A percentile compares a stretch with the other conserved stretches of the same genome.
These are phyloP conservation scores for Wickerhamomyces canadensis DNA, from an alignment of 805 yeast genomes.

Conservation along the genomic window DNA sequence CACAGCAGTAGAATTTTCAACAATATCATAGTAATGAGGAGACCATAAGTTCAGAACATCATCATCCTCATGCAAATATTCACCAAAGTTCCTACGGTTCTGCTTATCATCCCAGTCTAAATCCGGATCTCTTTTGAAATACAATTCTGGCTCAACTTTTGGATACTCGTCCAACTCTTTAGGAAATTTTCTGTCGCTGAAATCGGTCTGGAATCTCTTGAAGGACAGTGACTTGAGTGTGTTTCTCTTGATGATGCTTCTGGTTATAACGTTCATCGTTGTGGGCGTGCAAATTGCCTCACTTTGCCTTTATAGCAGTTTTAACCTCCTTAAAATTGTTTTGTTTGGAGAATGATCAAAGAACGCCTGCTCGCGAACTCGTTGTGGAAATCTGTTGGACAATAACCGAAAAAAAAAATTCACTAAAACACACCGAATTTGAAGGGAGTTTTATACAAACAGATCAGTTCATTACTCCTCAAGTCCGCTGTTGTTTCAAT, in stretches of 20 bases:
- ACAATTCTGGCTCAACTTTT: slow-evolving; percentile 49
- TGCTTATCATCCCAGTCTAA: slow-evolving; percentile 74
- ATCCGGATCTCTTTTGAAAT: slow-evolving; percentile 67
- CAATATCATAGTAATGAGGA: slow-evolving; percentile 65
- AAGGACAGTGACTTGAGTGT: too few species aligned
- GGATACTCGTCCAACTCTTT: slow-evolving; percentile 44
- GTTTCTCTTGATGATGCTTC: too few species aligned
- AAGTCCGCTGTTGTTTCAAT: too few species aligned
- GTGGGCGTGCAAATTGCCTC: too few species aligned
- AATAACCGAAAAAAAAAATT: neutral
- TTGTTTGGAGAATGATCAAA: too few species aligned
- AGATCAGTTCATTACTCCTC: neutral
- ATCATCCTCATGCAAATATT: slow-evolving; percentile 65
- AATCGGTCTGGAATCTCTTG: neutral
- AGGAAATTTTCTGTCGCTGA: neutral
- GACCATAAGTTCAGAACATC: slow-evolving; percentile 83
- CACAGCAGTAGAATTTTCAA: slow-evolving; percentile 55
- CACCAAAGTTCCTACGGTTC: slow-evolving; percentile 71
- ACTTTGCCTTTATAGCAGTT: too few species aligned
- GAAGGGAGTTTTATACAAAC: neutral
- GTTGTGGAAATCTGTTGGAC: neutral
- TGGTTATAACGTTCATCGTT: too few species aligned
- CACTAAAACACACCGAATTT: neutral
- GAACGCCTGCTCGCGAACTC: too few species aligned
- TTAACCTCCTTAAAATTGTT: too few species aligned